Conservation (phyloP, 192 early-diverging fungal genomes). For the Coemansia sp. region DNA sequence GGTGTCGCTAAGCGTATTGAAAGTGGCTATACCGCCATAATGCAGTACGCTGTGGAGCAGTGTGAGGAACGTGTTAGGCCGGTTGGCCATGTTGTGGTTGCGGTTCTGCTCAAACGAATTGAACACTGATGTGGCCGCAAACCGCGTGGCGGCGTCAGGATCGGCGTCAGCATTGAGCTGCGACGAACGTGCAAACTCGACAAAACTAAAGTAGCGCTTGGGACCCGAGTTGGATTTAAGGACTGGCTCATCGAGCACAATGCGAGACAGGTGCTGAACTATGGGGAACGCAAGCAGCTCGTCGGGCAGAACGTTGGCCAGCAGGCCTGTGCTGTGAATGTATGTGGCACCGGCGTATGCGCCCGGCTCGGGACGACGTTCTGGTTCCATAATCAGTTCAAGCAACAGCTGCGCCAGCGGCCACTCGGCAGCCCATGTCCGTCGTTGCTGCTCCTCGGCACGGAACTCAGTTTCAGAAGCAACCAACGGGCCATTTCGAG, state of each 20-base stretch:
- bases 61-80: slow-evolving; percentile 70
- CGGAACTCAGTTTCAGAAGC: slow-evolving; percentile 35
- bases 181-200: slow-evolving; percentile 29
- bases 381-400: slow-evolving; percentile 41
- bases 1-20: slow-evolving; percentile 49
- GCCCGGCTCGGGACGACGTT: slow-evolving; percentile 8
- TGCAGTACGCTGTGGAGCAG: slow-evolving; percentile 73
- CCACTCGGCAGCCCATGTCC: slow-evolving; percentile 26
- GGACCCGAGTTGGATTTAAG: slow-evolving; percentile 55
- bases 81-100: slow-evolving; percentile 61
- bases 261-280: slow-evolving; percentile 60
- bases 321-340: slow-evolving; percentile 47
- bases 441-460: slow-evolving; percentile 30
- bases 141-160: slow-evolving; percentile 8
- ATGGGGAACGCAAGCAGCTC: slow-evolving; percentile 55
- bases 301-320: slow-evolving; percentile 51
- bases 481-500: slow-evolving; percentile 1
- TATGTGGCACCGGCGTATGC: slow-evolving; percentile 25
- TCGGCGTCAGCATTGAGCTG: neutral
- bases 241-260: slow-evolving; percentile 60
- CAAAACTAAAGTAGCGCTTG: slow-evolving; percentile 56
- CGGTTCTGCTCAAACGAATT: slow-evolving; percentile 60
- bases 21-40: slow-evolving; percentile 69
- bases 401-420: slow-evolving; percentile 36
- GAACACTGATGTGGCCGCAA: slow-evolving; percentile 62